phyloP scores from a whole-genome alignment of 495 filamentous ascomycete genomes.

The Talaromyces liani region DNA sequence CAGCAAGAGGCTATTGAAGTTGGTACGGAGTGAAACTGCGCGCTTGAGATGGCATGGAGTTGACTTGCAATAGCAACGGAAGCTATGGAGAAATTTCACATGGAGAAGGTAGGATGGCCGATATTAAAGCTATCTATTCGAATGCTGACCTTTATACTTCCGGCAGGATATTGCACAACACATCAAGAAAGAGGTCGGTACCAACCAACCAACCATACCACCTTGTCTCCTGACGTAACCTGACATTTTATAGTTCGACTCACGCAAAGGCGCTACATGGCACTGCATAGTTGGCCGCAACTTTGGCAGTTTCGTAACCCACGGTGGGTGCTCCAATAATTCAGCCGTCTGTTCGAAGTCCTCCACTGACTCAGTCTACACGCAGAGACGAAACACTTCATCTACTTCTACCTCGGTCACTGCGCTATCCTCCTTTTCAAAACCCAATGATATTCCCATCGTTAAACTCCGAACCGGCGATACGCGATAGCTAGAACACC shows the following conservation, averaged over 20 bases:
- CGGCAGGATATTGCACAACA: conserved; percentile 86
- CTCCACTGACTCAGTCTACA: not conserved
- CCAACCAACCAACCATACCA: conserved; percentile 1
- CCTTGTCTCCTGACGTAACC: conserved; percentile 1
- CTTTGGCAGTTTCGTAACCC: conserved; percentile 98
- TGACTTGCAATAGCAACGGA: conserved; percentile 61
- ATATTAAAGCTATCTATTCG: not conserved
- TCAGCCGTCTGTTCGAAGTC: not conserved
- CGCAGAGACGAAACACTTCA: conserved; percentile 97
- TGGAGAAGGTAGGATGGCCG: conserved; percentile 70
- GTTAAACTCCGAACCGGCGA: not conserved
- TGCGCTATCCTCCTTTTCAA: conserved; percentile 99
- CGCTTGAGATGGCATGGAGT: conserved; percentile 9
- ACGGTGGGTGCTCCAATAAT: conserved; percentile 55
- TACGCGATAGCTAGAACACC: not conserved
- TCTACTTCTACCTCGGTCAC: conserved; percentile 99
- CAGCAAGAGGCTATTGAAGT: conserved; percentile 89
- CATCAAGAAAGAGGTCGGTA: conserved; percentile 86
- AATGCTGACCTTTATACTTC: conserved; percentile 14
- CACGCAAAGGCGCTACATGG: conserved; percentile 89
- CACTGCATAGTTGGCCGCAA: conserved; percentile 98
- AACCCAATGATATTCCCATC: conserved; percentile 61
- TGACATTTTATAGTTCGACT: conserved; percentile 62
- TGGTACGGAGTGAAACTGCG: conserved; percentile 50
- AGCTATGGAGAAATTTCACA: conserved; percentile 84